Evolutionary conservation across 1,139 yeast genomes (phyloP).

Genomic region (Zygoascus sp.): DNA sequence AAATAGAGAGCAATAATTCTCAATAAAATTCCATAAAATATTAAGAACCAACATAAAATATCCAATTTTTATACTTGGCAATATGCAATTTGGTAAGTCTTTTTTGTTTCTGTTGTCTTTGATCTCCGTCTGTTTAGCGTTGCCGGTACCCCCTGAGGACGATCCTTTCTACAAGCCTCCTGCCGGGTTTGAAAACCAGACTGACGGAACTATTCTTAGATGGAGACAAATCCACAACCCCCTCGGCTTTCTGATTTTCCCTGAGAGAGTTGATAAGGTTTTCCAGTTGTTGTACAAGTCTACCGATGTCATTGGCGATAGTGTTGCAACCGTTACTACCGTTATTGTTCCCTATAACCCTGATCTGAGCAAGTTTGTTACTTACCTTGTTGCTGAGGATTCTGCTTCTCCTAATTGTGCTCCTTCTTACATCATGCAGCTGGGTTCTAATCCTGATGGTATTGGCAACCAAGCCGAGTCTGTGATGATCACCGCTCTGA

Average conservation of each 20-base stretch:
- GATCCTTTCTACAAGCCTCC: conserved; percentile 17
- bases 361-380: conserved; percentile 21
- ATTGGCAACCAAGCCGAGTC: not conserved
- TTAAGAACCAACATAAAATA: no score
- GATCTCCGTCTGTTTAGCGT: not conserved
- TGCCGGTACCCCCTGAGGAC: not conserved
- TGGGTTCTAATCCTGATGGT: conserved; percentile 6
- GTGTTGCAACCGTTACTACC: conserved; percentile 27
- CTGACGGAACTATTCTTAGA: conserved; percentile 21
- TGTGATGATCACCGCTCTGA: conserved; percentile 10
- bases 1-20: no score
- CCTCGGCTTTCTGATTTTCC: conserved; percentile 5
- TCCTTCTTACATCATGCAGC: conserved; percentile 29
- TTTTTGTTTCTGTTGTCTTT: not conserved
- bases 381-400: conserved; percentile 32
- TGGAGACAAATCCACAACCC: conserved; percentile 16
- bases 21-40: no score
- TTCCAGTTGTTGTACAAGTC: conserved; percentile 25
- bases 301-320: conserved; percentile 20
- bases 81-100: not conserved
- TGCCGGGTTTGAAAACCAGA: conserved; percentile 10
- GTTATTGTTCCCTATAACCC: conserved; percentile 28
- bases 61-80: no score
- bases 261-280: conserved; percentile 15
- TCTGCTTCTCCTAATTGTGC: conserved; percentile 27